Percentiles rank a stretch among this genome's conserved stretches.
phyloP scores from a whole-genome alignment of 345 rosid genomes.

The Brassica carinata region DNA sequence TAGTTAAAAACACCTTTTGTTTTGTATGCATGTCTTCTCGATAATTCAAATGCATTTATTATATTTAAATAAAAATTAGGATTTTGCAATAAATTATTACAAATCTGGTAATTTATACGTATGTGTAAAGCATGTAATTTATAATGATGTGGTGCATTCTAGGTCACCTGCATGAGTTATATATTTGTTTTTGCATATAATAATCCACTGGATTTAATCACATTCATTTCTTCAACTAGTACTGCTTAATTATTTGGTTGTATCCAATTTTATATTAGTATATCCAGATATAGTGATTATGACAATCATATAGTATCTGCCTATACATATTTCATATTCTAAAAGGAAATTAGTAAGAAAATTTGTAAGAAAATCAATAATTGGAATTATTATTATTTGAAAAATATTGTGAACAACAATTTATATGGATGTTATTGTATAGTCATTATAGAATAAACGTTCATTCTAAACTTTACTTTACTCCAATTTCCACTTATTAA shows the following conservation, averaged over 20 bases:
- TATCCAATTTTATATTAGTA: constrained; percentile 18
- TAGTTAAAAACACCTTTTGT: background rate
- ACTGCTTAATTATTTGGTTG: constrained; percentile 29
- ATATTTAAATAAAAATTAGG: background rate
- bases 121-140: background rate
- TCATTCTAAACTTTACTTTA: too few species aligned
- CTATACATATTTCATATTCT: background rate
- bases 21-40: background rate
- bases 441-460: too few species aligned
- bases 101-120: background rate
- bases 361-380: background rate
- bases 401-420: background rate
- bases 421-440: too few species aligned
- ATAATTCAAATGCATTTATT: background rate
- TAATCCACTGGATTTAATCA: constrained; percentile 7
- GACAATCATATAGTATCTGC: constrained; percentile 20
- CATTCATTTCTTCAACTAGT: constrained; percentile 9
- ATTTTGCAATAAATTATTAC: background rate
- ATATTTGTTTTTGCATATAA: background rate
- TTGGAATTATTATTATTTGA: background rate
- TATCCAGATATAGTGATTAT: constrained; percentile 22
- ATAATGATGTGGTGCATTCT: background rate
- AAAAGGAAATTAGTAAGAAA: background rate
- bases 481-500: too few species aligned
- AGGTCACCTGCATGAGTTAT: constrained; percentile 23